Evolutionary conservation across 2,329 filamentous ascomycete genomes (phyloP), one percentile per base, ranked within the genome.

Genomic region (Calonectria pseudoturangicola): DNA sequence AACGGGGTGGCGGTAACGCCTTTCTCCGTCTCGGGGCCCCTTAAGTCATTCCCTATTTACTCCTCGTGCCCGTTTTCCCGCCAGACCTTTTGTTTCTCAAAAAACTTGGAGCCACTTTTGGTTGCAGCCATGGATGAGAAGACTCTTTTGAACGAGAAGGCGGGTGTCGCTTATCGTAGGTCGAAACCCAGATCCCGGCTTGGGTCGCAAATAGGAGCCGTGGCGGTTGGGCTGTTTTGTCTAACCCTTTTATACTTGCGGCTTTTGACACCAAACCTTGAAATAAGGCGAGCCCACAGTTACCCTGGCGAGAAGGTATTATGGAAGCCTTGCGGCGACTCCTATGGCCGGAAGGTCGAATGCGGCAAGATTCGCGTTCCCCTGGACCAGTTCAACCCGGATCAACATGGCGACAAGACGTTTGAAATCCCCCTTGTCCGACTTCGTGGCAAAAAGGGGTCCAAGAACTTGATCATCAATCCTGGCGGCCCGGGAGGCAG

Each of bases 401-500:
- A 36, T 7, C 9, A 43, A 6, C 28, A 63, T 18, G 30, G n/a
- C 4, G 74, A 82, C 76, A 84, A 85, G 76, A 85, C 81, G 8
- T 88, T 88, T 73, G 83, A 77, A 50, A 82, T 88, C 56, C 85
- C 87, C 5, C 77, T 89, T 3, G 81, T 87, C 18, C 85, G 87
- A n/a, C 70, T 87, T 70, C 84, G 87, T 27, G 85, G 84, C 25
- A 81, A 80, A 39, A 83, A 86, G n/a, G 84, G 85, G 13, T 86
- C 83, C 15, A 80, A 83, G 56, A 87, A 86, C 62, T 76, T 89
- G 21, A 75, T 89, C 0, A 77, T 88, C 16, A 88, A 88, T 72
- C 86, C 87, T 0, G 87, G 87, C 50, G 87, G 88, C 0, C 88
- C 88, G 0, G 88, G 87, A 8, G 86, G 79, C 10, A 85, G 85